Percentiles rank a stretch among this genome's conserved stretches.
Evolutionary conservation across 176 grass and related monocot genomes (phyloP).

Genomic region (Luzula sylvatica): DNA sequence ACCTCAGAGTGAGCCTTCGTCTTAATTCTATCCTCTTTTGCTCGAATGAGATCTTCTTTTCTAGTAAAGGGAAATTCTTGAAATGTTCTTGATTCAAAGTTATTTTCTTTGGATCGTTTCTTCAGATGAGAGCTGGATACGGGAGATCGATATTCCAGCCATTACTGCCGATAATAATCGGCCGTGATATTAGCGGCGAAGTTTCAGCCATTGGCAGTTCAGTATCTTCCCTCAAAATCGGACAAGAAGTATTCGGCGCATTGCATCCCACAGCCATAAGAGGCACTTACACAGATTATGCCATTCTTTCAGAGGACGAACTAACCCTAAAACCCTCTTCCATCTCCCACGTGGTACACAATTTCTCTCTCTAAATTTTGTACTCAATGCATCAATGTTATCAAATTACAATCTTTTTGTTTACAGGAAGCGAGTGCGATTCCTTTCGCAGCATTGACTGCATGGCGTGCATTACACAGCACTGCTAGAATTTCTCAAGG

Average conservation of each 20-base stretch:
- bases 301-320: constrained; percentile 78
- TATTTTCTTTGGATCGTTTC: neutral
- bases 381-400: too few species aligned
- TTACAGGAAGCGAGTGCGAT: constrained; percentile 80
- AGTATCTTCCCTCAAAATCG: constrained; percentile 40
- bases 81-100: neutral
- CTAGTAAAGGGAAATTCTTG: neutral
- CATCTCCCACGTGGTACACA: constrained; percentile 57
- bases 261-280: constrained; percentile 84
- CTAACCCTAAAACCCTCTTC: constrained; percentile 77
- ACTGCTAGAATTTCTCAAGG: constrained; percentile 72
- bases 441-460: constrained; percentile 93
- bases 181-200: constrained; percentile 94
- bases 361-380: neutral
- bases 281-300: constrained; percentile 91
- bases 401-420: constrained; percentile 13
- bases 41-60: too few species aligned
- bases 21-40: neutral
- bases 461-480: constrained; percentile 87
- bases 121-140: constrained; percentile 85
- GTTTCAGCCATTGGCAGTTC: constrained; percentile 74
- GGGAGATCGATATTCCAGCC: constrained; percentile 73
- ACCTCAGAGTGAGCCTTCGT: constrained; percentile 62
- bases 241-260: constrained; percentile 80
- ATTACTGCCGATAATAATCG: constrained; percentile 68